Evolutionary conservation across 306 rosid genomes (phyloP), one percentile per base, ranked within the genome.

Genomic region (Dicorynia guianensis): DNA sequence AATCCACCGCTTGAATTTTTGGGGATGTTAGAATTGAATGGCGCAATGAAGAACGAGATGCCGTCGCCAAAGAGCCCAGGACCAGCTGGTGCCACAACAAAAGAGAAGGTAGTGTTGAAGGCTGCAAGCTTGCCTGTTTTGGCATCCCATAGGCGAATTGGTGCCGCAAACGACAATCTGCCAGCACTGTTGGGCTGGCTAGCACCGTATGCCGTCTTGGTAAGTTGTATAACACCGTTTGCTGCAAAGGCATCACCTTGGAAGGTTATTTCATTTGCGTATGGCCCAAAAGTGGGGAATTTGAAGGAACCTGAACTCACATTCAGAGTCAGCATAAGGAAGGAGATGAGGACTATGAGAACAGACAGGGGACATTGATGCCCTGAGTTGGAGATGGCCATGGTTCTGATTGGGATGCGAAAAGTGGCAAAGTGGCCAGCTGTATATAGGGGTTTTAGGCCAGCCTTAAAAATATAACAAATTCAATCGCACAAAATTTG

Each of bases 71-170:
- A 43, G 1, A 20, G 63, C 4, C 53, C 58, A 0, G 58, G 14
- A 4, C 40, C 4, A 0, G 1, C 13, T 13, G 80, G 49, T 11
- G 60, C 50, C 0, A 78, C 35, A 0, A 43, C 7, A 11, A 86
- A 80, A 36, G 79, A 61, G 69, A 83, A 86, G 14, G 6, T 5
- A 2, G 84, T 75, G 48, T 14, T 62, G 52, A 86, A 83, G 5
- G 61, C 38, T 0, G 80, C 79, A 0, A 80, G 71, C 0, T 53
- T 11, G 0, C 82, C 86, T 0, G 66, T 71, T 60, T 78, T 11
- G 2, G 78, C 9, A 59, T 86, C 77, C 88, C 90, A 72, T 4
- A 86, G 78, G 10, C 11, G 87, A 52, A 86, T 6, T 6, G 82
- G 77, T 7, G 18, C 57, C 0, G 61, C 72, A 9, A 61, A 86